Base-by-base conservation (phyloP, 495 filamentous ascomycete genomes). In the Podospora tetraspora region DNA sequence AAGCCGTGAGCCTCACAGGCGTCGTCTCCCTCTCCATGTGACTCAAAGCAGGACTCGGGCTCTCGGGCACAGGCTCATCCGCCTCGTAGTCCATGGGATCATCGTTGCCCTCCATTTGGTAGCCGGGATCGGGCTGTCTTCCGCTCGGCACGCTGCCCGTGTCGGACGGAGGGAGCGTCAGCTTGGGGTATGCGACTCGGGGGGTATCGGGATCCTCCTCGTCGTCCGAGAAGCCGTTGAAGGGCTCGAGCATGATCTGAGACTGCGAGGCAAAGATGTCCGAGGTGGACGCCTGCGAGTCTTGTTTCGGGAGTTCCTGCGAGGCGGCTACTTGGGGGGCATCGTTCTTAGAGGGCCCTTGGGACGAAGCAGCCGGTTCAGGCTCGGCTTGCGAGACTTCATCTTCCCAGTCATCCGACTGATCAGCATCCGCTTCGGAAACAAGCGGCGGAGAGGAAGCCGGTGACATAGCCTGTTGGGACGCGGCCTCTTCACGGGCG, bases 121-220 rank as follows among this genome's bases (percentile, higher is more conserved):
- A 75, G 25, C 72, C 71, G 4, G 74, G 75, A 43, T 80, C 78
- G 1, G 75, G 74, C 61, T 83, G 81, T 59, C 79, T 76, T 25
- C 77, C 81, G 68, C 80, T 78, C 30, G 60, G 72, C 27, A 75
- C 61, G 65, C 81, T 82, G 57, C 72, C 72, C 9, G 64, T 60
- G 7, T 81, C 78, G 4, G 78, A 80, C 12, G 69, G 66, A 1
- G 66, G 69, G 0, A 75, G 57, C 6, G 68, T 64, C 11, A 71
- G 52, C 3, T 64, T 63, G 1, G 70, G 71, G 57, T 73, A 73
- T 4, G 58, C 64, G 16, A 73, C 70, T 3, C 24, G 64, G 2
- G 61, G 32, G 32, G 27, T 57, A 13, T 60, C 66, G 34, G 57
- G 59, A 58, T 23, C 32, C 11, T 66, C 66, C 22, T 67, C 64